Evolutionary conservation across 257 asterid species (phyloP), one percentile per base, ranked within the genome.

Genomic region (Misopates orontium): DNA sequence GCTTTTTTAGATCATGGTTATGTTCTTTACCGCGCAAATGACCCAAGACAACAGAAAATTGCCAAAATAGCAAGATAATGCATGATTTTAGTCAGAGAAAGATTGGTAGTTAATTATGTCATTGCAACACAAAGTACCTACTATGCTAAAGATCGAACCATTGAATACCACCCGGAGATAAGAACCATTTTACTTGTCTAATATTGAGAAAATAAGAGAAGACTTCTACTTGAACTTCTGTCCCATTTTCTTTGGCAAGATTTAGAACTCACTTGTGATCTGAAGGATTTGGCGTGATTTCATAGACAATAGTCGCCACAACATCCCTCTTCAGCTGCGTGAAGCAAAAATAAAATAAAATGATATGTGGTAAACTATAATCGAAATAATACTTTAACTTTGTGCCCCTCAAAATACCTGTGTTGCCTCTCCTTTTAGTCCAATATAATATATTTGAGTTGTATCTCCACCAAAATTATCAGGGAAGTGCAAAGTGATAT

Each of bases 381-480:
- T n/a, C 19, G 12, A 61, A 64, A 45, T 21, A 31, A 64, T 18
- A 66, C 24, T 71, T 47, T 50, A 58, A 44, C 25, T 49, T 44
- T 51, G 11, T 36, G 75, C 67, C 59, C 44, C 67, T 18, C 50
- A 64, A 62, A 45, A 52, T 79, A 92, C 99, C 99, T 87, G 97
- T 15, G 99, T 93, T 56, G 99, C 99, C 88, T 90, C 97, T 67
- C 99, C 99, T 83, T 87, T 93, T 61, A 93, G 77, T 71, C 99
- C 99, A 82, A 93, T 93, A 80, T 93, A 93, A 72, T 83, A 87
- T 73, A 93, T 93, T 73, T 82, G 97, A 74, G 89, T 81, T 31
- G 96, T 86, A 69, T 93, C 81, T 1, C 87, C 96, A 45, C 99
- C 99, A 80, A 90, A 90, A 81, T 85, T 93, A 78, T 82, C 95